Evolutionary conservation across 2,329 filamentous ascomycete species (phyloP).

Genomic region (Nigrospora sphaerica): DNA sequence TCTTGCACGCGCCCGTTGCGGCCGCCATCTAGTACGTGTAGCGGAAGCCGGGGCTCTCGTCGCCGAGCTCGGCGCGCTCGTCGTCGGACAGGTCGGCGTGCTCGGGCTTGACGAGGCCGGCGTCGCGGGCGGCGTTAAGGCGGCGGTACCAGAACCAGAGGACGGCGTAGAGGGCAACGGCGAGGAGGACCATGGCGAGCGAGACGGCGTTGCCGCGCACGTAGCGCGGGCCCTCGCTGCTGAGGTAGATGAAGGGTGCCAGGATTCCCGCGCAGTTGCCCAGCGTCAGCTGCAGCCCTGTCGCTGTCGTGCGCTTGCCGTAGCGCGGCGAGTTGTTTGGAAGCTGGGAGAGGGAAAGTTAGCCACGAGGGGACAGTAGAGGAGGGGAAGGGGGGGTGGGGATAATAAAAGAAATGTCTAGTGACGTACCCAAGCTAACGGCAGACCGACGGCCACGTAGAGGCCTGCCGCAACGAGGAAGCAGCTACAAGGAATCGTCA

Average conservation of each 20-base stretch:
- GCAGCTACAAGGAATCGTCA: slow-evolving; percentile 33
- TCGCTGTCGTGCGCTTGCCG: slow-evolving; percentile 67
- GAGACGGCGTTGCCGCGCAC: slow-evolving; percentile 55
- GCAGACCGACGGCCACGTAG: slow-evolving; percentile 53
- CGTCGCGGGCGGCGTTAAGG: slow-evolving; percentile 38
- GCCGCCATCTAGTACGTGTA: slow-evolving; percentile 29
- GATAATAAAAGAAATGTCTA: background rate
- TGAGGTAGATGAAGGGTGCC: slow-evolving; percentile 58
- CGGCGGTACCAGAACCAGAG: slow-evolving; percentile 46
- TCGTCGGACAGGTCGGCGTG: slow-evolving; percentile 35
- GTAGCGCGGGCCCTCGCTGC: slow-evolving; percentile 47
- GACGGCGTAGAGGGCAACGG: slow-evolving; percentile 42
- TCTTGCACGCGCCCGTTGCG: background rate
- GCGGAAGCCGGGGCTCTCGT: slow-evolving; percentile 42
- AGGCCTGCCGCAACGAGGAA: slow-evolving; percentile 70
- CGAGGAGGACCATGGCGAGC: slow-evolving; percentile 48
- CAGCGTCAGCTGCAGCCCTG: slow-evolving; percentile 62
- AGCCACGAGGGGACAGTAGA: slow-evolving; percentile 1
- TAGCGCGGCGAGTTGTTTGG: slow-evolving; percentile 67
- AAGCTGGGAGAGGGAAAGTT: slow-evolving; percentile 22
- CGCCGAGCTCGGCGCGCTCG: slow-evolving; percentile 41
- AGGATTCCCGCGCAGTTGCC: slow-evolving; percentile 68
- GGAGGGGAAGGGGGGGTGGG: background rate
- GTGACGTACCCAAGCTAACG: slow-evolving; percentile 43
- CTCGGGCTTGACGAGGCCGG: slow-evolving; percentile 28